Conservation (phyloP, 805 yeast genomes). For the Ogataea populi-albae region DNA sequence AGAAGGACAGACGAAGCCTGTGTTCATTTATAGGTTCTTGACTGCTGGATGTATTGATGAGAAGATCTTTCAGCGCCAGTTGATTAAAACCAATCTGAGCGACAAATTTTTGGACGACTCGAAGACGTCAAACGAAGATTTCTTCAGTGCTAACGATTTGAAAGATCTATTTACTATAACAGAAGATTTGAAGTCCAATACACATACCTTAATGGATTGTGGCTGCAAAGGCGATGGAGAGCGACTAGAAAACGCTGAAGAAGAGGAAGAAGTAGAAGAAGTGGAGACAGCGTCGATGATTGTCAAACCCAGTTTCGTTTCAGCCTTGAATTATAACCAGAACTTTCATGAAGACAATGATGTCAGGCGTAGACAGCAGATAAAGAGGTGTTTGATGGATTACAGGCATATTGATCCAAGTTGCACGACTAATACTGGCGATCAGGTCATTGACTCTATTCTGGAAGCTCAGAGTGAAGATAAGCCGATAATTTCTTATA, state of each 20-base stretch:
- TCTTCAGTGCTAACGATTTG: conserved; percentile 67
- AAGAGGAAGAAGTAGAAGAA: conserved; percentile 23
- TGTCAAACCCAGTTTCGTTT: conserved; percentile 43
- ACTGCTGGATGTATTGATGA: conserved; percentile 93
- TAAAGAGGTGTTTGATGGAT: conserved; percentile 57
- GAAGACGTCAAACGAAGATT: conserved; percentile 49
- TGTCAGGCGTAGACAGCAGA: conserved; percentile 37
- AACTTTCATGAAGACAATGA: conserved; percentile 23
- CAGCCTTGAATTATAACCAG: conserved; percentile 50
- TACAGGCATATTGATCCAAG: conserved; percentile 63
- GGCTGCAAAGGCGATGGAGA: conserved; percentile 57
- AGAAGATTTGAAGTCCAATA: conserved; percentile 52
- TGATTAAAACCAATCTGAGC: conserved; percentile 77
- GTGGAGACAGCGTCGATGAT: conserved; percentile 3
- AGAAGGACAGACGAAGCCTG: conserved; percentile 83
- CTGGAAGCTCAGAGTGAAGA: conserved; percentile 22
- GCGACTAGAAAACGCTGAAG: conserved; percentile 10
- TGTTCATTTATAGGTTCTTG: conserved; percentile 75
- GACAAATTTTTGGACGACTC: conserved; percentile 57
- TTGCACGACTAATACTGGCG: conserved; percentile 7
- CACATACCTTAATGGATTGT: conserved; percentile 76
- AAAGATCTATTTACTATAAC: conserved; percentile 69
- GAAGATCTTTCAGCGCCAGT: conserved; percentile 87
- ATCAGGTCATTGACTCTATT: conserved; percentile 29
- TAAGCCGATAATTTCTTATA: conserved; percentile 34